These are phyloP conservation scores for Scalesia atractyloides DNA, from an alignment of 129 eudicot species.

Conservation along the genomic window DNA sequence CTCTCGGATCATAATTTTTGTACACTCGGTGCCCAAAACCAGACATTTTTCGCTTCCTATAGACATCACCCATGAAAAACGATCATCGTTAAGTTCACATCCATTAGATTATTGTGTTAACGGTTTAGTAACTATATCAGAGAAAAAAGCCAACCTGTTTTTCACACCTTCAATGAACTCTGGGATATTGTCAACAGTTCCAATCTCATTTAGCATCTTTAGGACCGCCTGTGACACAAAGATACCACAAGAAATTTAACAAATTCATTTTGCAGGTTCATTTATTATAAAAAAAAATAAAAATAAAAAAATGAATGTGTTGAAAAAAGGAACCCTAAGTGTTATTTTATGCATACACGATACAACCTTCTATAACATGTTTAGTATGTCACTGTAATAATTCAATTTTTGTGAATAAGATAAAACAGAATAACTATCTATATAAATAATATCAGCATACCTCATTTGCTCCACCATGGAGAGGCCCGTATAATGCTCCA, in stretches of 20 bases:
- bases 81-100: not conserved
- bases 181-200: conserved; percentile 85
- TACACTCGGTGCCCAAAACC: conserved; percentile 98
- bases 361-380: not conserved
- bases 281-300: not conserved
- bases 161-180: conserved; percentile 98
- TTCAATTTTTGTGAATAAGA: not conserved
- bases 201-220: conserved; percentile 94
- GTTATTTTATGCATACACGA: not conserved
- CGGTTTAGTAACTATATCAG: not conserved
- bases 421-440: not conserved
- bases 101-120: not conserved
- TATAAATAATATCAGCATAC: not conserved
- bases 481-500: no score
- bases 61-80: not conserved
- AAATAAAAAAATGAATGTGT: no score
- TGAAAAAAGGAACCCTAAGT: not conserved
- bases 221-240: conserved; percentile 68
- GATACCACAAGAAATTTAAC: not conserved
- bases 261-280: not conserved
- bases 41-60: conserved; percentile 95
- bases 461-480: no score
- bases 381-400: not conserved
- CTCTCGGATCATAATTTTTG: conserved; percentile 97
- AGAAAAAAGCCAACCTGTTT: conserved; percentile 53